Evolutionary conservation across 352 stramenopile genomes (phyloP).

Genomic region (Phytophthora ramorum): DNA sequence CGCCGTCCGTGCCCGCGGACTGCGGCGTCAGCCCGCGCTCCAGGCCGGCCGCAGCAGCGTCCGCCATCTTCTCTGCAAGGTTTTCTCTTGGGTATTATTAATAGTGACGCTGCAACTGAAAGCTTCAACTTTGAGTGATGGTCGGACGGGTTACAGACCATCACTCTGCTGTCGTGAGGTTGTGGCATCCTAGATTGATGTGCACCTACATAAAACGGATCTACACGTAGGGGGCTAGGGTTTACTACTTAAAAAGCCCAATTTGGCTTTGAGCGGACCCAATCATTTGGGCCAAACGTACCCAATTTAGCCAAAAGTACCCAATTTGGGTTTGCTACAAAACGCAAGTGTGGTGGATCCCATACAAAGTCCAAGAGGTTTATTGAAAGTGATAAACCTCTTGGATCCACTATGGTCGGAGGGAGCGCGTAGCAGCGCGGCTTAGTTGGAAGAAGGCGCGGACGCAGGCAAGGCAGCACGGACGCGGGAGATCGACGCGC

Average conservation of each 20-base stretch:
- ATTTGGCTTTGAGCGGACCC: no score
- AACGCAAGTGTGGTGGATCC: no score
- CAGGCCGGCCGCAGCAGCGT: constrained; percentile 1
- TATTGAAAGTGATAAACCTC: neutral
- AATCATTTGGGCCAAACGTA: no score
- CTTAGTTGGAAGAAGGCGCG: constrained; percentile 40
- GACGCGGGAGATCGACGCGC: constrained; percentile 1
- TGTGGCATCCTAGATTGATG: constrained; percentile 20
- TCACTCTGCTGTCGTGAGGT: constrained; percentile 16
- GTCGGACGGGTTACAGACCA: constrained; percentile 8
- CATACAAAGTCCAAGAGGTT: constrained; percentile 14
- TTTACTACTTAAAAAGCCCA: no score
- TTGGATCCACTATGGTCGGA: no score
- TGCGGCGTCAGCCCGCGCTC: constrained; percentile 28
- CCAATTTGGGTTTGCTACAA: no score
- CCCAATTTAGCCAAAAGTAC: no score
- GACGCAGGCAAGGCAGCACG: constrained; percentile 5
- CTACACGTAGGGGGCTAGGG: constrained; percentile 18
- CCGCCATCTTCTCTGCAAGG: constrained; percentile 2
- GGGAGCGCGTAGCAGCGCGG: no score
- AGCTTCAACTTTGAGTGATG: constrained; percentile 17
- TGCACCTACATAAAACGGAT: constrained; percentile 16
- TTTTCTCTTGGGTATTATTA: constrained; percentile 4
- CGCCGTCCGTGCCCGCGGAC: constrained; percentile 13
- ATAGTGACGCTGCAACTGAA: neutral